A percentile compares a stretch with the other conserved stretches of the same genome.
Conservation (phyloP, 805 yeast genomes). For the Barnettozyma vustinii region DNA sequence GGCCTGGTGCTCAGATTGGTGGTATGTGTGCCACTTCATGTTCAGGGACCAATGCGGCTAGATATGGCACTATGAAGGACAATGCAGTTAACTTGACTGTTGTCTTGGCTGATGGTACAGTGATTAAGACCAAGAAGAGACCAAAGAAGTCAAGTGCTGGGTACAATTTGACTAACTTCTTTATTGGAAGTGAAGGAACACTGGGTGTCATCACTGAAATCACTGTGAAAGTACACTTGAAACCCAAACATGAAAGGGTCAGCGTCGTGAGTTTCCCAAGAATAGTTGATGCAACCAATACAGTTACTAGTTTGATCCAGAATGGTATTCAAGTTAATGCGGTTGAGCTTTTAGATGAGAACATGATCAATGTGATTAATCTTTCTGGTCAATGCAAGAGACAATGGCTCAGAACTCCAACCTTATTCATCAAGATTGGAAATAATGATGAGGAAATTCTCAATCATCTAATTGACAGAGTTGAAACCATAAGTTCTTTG, state of each 20-base stretch:
- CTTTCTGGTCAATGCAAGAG: constrained; percentile 47
- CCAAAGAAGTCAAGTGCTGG: constrained; percentile 78
- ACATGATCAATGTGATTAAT: constrained; percentile 63
- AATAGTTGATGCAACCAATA: constrained; percentile 64
- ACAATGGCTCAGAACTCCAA: constrained; percentile 53
- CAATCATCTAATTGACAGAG: constrained; percentile 39
- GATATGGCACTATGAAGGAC: constrained; percentile 78
- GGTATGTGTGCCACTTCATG: constrained; percentile 77
- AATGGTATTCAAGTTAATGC: constrained; percentile 65
- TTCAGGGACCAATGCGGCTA: constrained; percentile 72
- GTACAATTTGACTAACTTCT: constrained; percentile 67
- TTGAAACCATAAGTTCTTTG: constrained; percentile 40
- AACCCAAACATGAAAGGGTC: constrained; percentile 59
- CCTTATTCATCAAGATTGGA: constrained; percentile 59
- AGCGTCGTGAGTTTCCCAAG: constrained; percentile 63
- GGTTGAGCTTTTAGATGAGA: constrained; percentile 65
- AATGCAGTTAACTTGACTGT: constrained; percentile 62
- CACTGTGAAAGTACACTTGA: constrained; percentile 61
- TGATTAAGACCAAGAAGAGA: constrained; percentile 64
- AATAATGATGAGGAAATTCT: constrained; percentile 37
- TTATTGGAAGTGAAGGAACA: constrained; percentile 77
- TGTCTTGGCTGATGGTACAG: constrained; percentile 74
- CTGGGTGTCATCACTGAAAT: constrained; percentile 74
- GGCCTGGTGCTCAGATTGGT: constrained; percentile 75
- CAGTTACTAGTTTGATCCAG: constrained; percentile 57